Evolutionary conservation across 108 stramenopile genomes (phyloP), one percentile per base, ranked within the genome.

Genomic region (Skeletonema tropicum): DNA sequence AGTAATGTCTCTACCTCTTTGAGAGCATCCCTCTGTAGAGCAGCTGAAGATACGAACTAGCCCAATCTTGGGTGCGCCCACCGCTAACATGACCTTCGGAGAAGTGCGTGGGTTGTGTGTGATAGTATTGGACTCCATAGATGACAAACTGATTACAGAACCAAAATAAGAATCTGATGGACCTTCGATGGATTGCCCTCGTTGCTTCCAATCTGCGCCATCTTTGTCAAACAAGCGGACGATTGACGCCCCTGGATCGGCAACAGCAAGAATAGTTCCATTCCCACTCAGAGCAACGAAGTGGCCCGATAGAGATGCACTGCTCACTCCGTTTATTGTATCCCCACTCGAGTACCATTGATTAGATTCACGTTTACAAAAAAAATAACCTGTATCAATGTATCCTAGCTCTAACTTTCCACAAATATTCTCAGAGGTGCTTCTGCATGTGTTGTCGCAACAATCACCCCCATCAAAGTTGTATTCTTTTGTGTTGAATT

Each of bases 11-110:
- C 2, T 2, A 29, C 26, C 26, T 29, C 26, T 30, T 26, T 71
- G 70, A 6, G 29, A 26, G 30, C 70, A 71, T 12, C 59, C 70
- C 2, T 31, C 14, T 6, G 63, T 71, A 15, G 38, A 11, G 61
- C 60, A 71, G 57, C 4, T 15, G 32, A 61, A 71, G 15, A 71
- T 60, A 29, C 70, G 10, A 30, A 71, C 70, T 26, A 71, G 38
- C 39, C 70, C 60, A 3, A 60, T 3, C n/a, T n/a, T 49, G 8
- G 42, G 66, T 2, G 48, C 42, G 13, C 66, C 66, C 5, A 66
- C 26, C 6, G 66, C 42, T 3, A 66, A 48, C n/a, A 26, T 66
- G 31, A 52, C 21, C 9, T 1, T 45, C 2, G 64, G 64, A 0
- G 36, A 41, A 13, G 64, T 12, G 12, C 12, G 42, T 0, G 64